These are phyloP conservation scores for Trichoderma asperelloides DNA, from an alignment of 495 filamentous ascomycete genomes.

Conservation along the genomic window DNA sequence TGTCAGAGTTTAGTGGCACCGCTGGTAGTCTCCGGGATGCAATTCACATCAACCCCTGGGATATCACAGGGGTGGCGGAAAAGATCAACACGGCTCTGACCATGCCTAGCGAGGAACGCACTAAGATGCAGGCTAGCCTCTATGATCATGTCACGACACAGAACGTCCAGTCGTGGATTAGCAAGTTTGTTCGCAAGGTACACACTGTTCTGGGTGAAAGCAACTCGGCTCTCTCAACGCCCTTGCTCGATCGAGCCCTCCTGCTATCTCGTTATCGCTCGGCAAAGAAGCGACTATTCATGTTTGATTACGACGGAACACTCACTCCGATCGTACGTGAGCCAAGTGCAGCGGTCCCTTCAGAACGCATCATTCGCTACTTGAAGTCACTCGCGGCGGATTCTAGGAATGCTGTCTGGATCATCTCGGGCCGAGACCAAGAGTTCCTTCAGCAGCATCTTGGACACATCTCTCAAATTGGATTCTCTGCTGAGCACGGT, in stretches of 20 bases:
- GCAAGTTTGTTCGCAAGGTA: constrained; percentile 63
- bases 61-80: constrained; percentile 68
- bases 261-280: constrained; percentile 63
- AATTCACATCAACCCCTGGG: constrained; percentile 93
- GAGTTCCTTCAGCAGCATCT: constrained; percentile 80
- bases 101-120: constrained; percentile 56
- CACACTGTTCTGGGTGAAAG: constrained; percentile 69
- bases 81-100: constrained; percentile 70
- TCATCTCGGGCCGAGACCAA: constrained; percentile 89
- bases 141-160: constrained; percentile 75
- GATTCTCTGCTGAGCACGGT: constrained; percentile 90
- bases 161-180: constrained; percentile 76
- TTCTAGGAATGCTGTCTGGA: constrained; percentile 84
- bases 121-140: constrained; percentile 50
- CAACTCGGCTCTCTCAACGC: constrained; percentile 66
- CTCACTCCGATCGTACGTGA: constrained; percentile 93
- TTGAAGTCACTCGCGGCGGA: constrained; percentile 73
- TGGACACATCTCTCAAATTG: constrained; percentile 73
- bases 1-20: constrained; percentile 93
- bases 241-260: constrained; percentile 62
- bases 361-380: constrained; percentile 67
- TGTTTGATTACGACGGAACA: constrained; percentile 98
- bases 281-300: constrained; percentile 69
- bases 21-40: constrained; percentile 76
- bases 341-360: constrained; percentile 77